Evolutionary conservation across 2,329 filamentous ascomycete genomes (phyloP).

Genomic region (Xylariaceae sp.): DNA sequence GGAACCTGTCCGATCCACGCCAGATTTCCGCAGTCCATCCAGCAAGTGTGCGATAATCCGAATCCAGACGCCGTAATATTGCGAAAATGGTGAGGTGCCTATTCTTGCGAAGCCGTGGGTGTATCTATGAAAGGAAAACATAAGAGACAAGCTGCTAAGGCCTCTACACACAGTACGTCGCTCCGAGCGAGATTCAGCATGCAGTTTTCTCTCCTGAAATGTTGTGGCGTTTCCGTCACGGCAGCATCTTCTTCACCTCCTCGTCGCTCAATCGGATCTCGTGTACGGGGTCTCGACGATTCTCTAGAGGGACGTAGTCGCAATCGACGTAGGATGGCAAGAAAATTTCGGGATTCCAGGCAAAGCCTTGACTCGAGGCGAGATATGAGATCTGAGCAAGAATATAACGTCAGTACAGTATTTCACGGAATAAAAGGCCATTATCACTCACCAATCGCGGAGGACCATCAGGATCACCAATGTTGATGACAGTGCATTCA

Average conservation of each 20-base stretch:
- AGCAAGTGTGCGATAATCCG: slow-evolving; percentile 21
- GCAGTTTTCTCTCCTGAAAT: too few relatives aligned
- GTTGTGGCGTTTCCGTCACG: slow-evolving; percentile 40
- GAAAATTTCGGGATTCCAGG: slow-evolving; percentile 84
- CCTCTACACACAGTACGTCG: not conserved
- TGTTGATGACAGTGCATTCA: slow-evolving; percentile 76
- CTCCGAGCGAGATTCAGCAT: not conserved
- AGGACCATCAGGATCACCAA: slow-evolving; percentile 69
- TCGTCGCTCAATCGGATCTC: slow-evolving; percentile 77
- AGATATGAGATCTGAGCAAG: slow-evolving; percentile 68
- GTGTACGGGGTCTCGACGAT: slow-evolving; percentile 70
- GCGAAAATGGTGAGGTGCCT: slow-evolving; percentile 25
- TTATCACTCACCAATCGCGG: slow-evolving; percentile 60
- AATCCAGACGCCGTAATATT: slow-evolving; percentile 29
- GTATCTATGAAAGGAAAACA: slow-evolving; percentile 24
- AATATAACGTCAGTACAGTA: slow-evolving; percentile 14
- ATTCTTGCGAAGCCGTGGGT: slow-evolving; percentile 25
- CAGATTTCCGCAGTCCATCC: slow-evolving; percentile 24
- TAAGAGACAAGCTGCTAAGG: slow-evolving; percentile 4
- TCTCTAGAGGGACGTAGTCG: slow-evolving; percentile 71
- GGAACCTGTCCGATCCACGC: slow-evolving; percentile 10
- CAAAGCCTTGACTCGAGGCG: slow-evolving; percentile 73
- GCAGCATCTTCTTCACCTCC: slow-evolving; percentile 65
- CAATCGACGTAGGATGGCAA: slow-evolving; percentile 72
- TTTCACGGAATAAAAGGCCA: slow-evolving; percentile 2